These are phyloP conservation scores for Pyrrhoderma lamaoense DNA, from an alignment of 1,284 basidiomycete species.

Conservation along the genomic window DNA sequence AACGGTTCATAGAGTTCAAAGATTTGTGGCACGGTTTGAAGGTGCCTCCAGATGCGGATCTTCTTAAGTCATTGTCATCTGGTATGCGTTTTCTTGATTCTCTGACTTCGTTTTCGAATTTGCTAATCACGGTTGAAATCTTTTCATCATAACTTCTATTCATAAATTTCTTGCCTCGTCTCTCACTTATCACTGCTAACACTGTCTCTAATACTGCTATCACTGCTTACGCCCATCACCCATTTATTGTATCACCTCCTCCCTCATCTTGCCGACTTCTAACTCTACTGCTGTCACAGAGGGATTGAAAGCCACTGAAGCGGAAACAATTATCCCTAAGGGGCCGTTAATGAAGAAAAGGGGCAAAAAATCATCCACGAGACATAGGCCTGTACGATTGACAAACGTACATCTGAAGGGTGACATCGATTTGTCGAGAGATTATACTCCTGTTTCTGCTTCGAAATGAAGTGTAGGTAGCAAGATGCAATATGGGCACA, in stretches of 20 bases:
- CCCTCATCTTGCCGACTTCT: constrained; percentile 15
- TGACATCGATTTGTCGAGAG: constrained; percentile 67
- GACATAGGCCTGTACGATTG: constrained; percentile 72
- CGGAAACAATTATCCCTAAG: constrained; percentile 47
- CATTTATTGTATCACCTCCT: neutral
- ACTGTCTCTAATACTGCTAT: no score
- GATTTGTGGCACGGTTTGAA: constrained; percentile 81
- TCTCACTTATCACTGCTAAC: no score
- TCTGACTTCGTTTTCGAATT: neutral
- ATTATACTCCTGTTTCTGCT: constrained; percentile 9
- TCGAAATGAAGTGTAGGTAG: neutral
- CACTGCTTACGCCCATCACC: neutral
- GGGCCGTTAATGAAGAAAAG: constrained; percentile 64
- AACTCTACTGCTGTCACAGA: constrained; percentile 42
- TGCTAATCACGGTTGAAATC: no score
- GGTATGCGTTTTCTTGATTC: constrained; percentile 34
- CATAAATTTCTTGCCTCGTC: no score
- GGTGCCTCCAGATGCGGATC: constrained; percentile 79
- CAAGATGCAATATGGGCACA: no score
- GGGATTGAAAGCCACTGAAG: constrained; percentile 68
- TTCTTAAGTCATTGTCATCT: constrained; percentile 66
- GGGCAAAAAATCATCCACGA: constrained; percentile 67
- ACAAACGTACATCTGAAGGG: constrained; percentile 84
- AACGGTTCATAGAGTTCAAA: constrained; percentile 62
- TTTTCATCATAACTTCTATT: no score